A percentile compares a stretch with the other conserved stretches of the same genome.
These are phyloP conservation scores for Talaromyces sp. DNA, from an alignment of 2,329 filamentous ascomycete species.

Conservation along the genomic window DNA sequence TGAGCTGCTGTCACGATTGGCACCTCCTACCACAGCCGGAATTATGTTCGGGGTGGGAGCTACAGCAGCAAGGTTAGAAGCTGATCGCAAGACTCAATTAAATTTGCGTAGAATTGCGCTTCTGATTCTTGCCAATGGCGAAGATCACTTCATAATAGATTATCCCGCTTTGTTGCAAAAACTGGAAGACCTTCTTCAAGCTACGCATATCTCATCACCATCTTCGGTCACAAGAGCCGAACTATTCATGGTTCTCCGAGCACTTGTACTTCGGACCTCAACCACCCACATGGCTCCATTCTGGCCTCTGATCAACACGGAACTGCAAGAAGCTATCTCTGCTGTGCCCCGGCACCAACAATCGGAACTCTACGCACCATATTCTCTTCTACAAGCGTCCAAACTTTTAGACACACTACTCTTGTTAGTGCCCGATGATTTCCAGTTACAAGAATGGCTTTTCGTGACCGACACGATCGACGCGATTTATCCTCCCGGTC, in stretches of 20 bases:
- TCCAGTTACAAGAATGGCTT: constrained; percentile 96
- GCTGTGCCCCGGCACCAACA: constrained; percentile 66
- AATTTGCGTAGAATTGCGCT: constrained; percentile 78
- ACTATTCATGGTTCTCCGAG: constrained; percentile 80
- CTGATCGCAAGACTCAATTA: constrained; percentile 86
- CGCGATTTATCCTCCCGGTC: constrained; percentile 74
- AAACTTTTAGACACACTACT: constrained; percentile 90
- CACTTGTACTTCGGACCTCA: constrained; percentile 72
- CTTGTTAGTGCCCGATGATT: constrained; percentile 83
- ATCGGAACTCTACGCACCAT: constrained; percentile 71
- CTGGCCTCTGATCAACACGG: constrained; percentile 85
- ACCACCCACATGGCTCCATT: constrained; percentile 73
- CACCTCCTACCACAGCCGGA: constrained; percentile 81
- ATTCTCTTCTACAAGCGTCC: constrained; percentile 79
- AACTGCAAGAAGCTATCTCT: constrained; percentile 73
- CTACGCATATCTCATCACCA: constrained; percentile 82
- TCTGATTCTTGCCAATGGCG: constrained; percentile 68
- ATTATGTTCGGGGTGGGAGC: constrained; percentile 99
- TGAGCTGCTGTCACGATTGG: constrained; percentile 73
- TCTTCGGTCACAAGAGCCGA: constrained; percentile 86
- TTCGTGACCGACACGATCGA: constrained; percentile 97
- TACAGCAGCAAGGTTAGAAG: constrained; percentile 86
- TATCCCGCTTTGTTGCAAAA: constrained; percentile 72
- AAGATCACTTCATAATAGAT: constrained; percentile 75
- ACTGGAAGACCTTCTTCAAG: constrained; percentile 76